Percentiles rank a stretch among this genome's conserved stretches.
phyloP scores from a whole-genome alignment of 2,329 filamentous ascomycete genomes.

The Epichloe scottii region DNA sequence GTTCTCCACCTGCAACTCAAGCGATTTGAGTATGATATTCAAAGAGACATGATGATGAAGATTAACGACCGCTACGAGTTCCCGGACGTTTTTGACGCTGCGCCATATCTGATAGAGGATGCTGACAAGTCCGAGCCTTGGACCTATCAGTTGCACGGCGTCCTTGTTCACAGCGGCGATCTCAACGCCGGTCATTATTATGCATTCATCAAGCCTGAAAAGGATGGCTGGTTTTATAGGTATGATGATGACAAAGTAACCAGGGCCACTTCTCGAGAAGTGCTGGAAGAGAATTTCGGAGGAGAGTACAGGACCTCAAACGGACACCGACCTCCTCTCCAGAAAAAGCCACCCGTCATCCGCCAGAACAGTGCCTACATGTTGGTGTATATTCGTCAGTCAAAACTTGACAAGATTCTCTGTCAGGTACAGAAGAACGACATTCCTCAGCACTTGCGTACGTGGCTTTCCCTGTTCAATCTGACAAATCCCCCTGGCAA shows the following conservation, averaged over 20 bases:
- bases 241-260: constrained; percentile 97
- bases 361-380: constrained; percentile 86
- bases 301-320: constrained; percentile 59
- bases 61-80: constrained; percentile 91
- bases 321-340: constrained; percentile 32
- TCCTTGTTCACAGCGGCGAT: constrained; percentile 92
- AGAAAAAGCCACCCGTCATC: constrained; percentile 46
- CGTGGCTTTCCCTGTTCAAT: constrained; percentile 16
- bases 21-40: constrained; percentile 94
- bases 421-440: constrained; percentile 63
- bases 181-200: constrained; percentile 98
- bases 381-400: constrained; percentile 93
- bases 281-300: constrained; percentile 92
- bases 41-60: constrained; percentile 97
- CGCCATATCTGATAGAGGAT: constrained; percentile 75
- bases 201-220: constrained; percentile 85
- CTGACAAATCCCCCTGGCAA: not conserved
- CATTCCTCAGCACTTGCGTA: constrained; percentile 70
- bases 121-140: constrained; percentile 83
- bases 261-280: constrained; percentile 81
- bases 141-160: constrained; percentile 85
- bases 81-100: constrained; percentile 69
- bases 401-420: constrained; percentile 70
- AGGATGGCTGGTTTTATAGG: constrained; percentile 90
- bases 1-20: constrained; percentile 92